Evolutionary conservation across 306 rosid genomes (phyloP).

Genomic region (Cucurbita pepo): DNA sequence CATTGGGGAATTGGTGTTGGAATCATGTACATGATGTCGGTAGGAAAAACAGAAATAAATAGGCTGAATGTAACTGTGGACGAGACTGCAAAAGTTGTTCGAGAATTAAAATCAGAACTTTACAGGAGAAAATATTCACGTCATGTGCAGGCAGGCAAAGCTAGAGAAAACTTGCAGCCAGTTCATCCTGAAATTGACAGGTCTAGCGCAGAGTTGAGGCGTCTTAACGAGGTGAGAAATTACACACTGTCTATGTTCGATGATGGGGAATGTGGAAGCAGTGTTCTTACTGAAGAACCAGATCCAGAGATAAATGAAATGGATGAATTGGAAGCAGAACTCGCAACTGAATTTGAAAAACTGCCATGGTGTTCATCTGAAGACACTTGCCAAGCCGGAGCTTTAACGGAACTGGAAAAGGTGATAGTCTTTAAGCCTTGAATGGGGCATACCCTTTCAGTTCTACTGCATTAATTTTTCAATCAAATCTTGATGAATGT

Average conservation of each 20-base stretch:
- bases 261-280: conserved; percentile 42
- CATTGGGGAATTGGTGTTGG: conserved; percentile 53
- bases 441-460: neutral
- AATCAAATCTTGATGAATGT: neutral
- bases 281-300: conserved; percentile 60
- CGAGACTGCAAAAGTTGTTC: conserved; percentile 40
- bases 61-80: conserved; percentile 33
- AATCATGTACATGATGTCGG: conserved; percentile 56
- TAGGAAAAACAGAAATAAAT: conserved; percentile 45
- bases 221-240: conserved; percentile 3
- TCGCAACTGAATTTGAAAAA: conserved; percentile 52
- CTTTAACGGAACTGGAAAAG: conserved; percentile 16
- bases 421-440: conserved; percentile 12
- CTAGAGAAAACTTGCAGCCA: neutral
- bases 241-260: conserved; percentile 14
- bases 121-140: conserved; percentile 27
- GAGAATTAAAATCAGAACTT: conserved; percentile 42
- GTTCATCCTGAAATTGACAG: conserved; percentile 12
- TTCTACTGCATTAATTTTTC: neutral
- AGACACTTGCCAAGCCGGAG: conserved; percentile 17
- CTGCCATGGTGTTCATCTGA: conserved; percentile 44
- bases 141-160: conserved; percentile 10
- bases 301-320: conserved; percentile 26
- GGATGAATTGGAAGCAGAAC: conserved; percentile 66
- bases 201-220: conserved; percentile 4